phyloP scores from a whole-genome alignment of 768 basidiomycete species.

The Suillus lakei region DNA sequence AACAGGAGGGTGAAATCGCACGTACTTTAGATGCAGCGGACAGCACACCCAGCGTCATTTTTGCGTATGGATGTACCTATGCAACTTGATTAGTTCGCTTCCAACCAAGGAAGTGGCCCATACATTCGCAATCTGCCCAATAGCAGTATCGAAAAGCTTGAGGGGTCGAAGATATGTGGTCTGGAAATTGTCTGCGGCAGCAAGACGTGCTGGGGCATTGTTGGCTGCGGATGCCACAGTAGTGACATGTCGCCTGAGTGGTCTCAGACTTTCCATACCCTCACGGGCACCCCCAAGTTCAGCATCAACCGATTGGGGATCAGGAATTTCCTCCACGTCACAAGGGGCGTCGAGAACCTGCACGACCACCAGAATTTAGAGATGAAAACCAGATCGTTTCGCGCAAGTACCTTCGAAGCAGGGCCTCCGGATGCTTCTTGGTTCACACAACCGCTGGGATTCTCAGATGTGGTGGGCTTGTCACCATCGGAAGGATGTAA shows the following conservation, averaged over 20 bases:
- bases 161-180: conserved; percentile 7
- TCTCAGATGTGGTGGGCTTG: background rate
- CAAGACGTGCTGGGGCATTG: background rate
- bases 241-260: background rate
- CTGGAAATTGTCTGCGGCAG: background rate
- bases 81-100: background rate
- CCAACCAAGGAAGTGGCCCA: background rate
- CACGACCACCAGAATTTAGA: background rate
- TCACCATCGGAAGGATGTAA: background rate
- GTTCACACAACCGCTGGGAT: background rate
- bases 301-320: background rate
- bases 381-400: background rate
- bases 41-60: conserved; percentile 9
- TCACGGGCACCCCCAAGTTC: background rate
- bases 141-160: background rate
- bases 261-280: background rate
- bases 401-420: background rate
- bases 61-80: conserved; percentile 14
- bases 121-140: background rate
- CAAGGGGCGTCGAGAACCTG: background rate
- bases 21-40: conserved; percentile 5
- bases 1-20: background rate
- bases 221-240: background rate
- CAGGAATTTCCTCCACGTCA: background rate
- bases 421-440: background rate